Evolutionary conservation across 495 filamentous ascomycete species (phyloP).

Genomic region (Cudoniella acicularis): DNA sequence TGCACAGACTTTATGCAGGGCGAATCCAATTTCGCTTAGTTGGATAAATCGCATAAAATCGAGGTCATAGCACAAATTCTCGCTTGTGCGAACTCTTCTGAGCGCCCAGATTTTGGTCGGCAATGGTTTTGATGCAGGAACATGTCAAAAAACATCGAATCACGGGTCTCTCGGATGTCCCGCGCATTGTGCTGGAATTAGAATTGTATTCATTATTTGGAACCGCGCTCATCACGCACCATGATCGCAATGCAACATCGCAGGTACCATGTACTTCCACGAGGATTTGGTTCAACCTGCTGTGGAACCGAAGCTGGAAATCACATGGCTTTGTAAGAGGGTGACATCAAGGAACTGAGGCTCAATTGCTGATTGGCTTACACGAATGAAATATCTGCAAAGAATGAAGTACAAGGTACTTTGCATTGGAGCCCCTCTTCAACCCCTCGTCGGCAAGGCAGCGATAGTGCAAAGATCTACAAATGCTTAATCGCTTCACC

Average conservation of each 20-base stretch:
- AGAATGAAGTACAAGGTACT: not conserved
- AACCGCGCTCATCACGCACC: not conserved
- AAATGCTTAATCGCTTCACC: not conserved
- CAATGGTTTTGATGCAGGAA: not conserved
- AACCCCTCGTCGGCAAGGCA: not conserved
- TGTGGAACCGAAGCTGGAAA: too few relatives aligned
- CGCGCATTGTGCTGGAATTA: not conserved
- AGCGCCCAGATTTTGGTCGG: not conserved
- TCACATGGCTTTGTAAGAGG: not conserved
- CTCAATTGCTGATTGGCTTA: too few relatives aligned
- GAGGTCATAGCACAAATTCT: not conserved
- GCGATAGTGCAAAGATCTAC: not conserved
- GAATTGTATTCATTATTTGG: not conserved
- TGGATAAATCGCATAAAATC: not conserved
- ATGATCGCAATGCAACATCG: not conserved
- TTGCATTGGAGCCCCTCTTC: not conserved
- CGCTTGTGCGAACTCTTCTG: too few relatives aligned
- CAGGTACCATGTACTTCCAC: not conserved
- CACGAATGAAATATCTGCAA: not conserved
- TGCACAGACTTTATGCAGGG: conserved; percentile 1
- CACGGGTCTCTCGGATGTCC: not conserved
- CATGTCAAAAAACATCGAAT: not conserved
- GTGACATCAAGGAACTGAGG: not conserved
- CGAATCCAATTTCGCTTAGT: not conserved
- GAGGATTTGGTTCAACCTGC: too few relatives aligned